Percentiles rank a stretch among this genome's conserved stretches.
Evolutionary conservation across 768 basidiomycete species (phyloP).

Genomic region (Coprinopsis sp.): DNA sequence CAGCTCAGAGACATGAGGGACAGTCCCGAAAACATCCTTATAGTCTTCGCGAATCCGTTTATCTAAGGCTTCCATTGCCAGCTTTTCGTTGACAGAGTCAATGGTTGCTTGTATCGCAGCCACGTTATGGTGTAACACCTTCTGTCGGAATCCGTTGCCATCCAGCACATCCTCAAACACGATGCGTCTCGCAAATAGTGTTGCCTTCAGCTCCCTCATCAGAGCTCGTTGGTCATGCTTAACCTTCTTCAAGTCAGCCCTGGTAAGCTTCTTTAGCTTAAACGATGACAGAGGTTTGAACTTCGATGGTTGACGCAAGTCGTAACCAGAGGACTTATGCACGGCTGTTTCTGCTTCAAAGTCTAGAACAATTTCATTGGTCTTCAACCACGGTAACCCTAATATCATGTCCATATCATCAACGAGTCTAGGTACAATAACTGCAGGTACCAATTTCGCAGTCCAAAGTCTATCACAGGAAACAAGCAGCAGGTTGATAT

Average conservation of each 20-base stretch:
- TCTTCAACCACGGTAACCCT: slow-evolving; percentile 27
- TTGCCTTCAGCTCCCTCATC: too few species aligned
- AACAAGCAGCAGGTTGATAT: slow-evolving; percentile 14
- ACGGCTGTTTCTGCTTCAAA: background rate
- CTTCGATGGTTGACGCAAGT: background rate
- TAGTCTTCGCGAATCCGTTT: slow-evolving; percentile 12
- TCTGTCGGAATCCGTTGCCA: too few species aligned
- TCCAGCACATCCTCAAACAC: too few species aligned
- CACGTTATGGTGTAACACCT: too few species aligned
- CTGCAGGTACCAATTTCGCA: slow-evolving; percentile 12
- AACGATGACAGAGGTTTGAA: background rate
- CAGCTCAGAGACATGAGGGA: slow-evolving; percentile 24
- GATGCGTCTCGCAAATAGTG: too few species aligned
- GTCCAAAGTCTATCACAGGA: slow-evolving; percentile 16
- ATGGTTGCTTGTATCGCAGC: too few species aligned
- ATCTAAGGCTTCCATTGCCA: background rate
- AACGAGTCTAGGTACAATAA: slow-evolving; percentile 22
- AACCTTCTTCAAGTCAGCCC: too few species aligned
- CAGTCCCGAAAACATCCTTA: slow-evolving; percentile 19
- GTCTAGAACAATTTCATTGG: background rate
- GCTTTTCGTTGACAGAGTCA: background rate
- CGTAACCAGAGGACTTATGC: background rate
- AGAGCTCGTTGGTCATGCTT: too few species aligned
- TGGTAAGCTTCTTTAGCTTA: too few species aligned
- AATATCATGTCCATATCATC: slow-evolving; percentile 24